Evolutionary conservation across 768 basidiomycete genomes (phyloP).

Genomic region (Austroboletus eburneus): DNA sequence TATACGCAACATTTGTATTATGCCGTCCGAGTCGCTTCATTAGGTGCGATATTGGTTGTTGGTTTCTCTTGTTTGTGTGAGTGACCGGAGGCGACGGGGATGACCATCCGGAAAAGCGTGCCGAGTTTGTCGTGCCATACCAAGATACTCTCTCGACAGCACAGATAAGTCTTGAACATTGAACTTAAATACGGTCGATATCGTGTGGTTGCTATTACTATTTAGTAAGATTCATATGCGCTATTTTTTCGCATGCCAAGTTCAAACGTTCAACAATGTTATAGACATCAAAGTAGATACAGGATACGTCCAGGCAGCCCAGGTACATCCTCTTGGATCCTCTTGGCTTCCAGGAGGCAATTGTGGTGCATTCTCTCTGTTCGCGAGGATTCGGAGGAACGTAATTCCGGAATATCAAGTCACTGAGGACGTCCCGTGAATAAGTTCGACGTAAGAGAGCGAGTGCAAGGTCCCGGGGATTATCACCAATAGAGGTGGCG

Average conservation of each 20-base stretch:
- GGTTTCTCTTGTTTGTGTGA: neutral
- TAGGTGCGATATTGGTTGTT: slow-evolving; percentile 60
- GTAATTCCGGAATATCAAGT: slow-evolving; percentile 22
- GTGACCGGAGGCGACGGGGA: slow-evolving; percentile 42
- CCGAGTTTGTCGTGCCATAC: slow-evolving; percentile 80
- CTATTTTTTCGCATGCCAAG: too few relatives aligned
- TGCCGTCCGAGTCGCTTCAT: slow-evolving; percentile 70
- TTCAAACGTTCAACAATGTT: too few relatives aligned
- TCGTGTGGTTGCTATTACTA: too few relatives aligned
- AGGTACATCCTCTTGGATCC: slow-evolving; percentile 7
- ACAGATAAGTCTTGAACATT: too few relatives aligned
- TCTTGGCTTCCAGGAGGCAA: neutral
- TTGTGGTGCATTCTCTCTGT: neutral
- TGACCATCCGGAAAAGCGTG: slow-evolving; percentile 86
- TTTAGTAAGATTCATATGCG: too few relatives aligned
- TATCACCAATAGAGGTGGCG: slow-evolving; percentile 28
- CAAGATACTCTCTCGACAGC: slow-evolving; percentile 57
- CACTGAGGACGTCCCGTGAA: slow-evolving; percentile 22
- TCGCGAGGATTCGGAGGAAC: slow-evolving; percentile 1
- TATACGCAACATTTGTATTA: too few relatives aligned
- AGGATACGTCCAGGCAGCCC: slow-evolving; percentile 14
- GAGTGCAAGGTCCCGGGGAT: slow-evolving; percentile 13
- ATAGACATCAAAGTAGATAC: slow-evolving; percentile 7
- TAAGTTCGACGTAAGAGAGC: slow-evolving; percentile 17
- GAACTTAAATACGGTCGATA: too few relatives aligned